These are phyloP conservation scores for Platismatia glauca DNA, from an alignment of 495 filamentous ascomycete species.

Conservation along the genomic window DNA sequence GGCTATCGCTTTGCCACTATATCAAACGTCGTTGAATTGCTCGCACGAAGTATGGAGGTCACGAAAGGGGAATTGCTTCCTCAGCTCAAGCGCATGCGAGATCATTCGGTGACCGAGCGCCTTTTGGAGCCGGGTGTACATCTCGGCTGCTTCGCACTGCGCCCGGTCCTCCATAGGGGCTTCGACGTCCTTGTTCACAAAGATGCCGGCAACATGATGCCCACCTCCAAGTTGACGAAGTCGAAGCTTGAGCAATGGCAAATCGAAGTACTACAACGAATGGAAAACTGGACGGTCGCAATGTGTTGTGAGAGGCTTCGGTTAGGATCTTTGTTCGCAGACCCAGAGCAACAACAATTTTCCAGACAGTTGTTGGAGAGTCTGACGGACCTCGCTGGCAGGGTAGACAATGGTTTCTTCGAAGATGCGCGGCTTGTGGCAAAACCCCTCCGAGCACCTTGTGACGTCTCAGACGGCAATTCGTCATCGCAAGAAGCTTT, in stretches of 20 bases:
- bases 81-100: constrained; percentile 53
- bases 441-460: constrained; percentile 39
- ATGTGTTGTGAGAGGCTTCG: constrained; percentile 37
- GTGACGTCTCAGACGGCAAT: constrained; percentile 23
- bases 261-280: constrained; percentile 43
- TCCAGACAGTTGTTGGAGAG: constrained; percentile 33
- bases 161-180: constrained; percentile 54
- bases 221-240: constrained; percentile 50
- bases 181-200: constrained; percentile 69
- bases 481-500: constrained; percentile 26
- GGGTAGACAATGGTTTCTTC: constrained; percentile 41
- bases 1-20: constrained; percentile 70
- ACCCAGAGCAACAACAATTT: constrained; percentile 33
- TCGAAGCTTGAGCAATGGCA: constrained; percentile 51
- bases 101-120: constrained; percentile 42
- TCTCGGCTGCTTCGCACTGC: constrained; percentile 64
- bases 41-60: constrained; percentile 66
- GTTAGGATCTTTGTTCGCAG: constrained; percentile 26
- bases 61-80: constrained; percentile 41
- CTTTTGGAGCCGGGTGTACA: constrained; percentile 60
- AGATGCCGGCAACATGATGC: constrained; percentile 56
- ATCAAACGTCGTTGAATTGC: constrained; percentile 55
- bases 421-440: constrained; percentile 41
- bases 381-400: constrained; percentile 34
- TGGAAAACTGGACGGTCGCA: constrained; percentile 51